Base-by-base conservation (phyloP, 2,329 filamentous ascomycete species). In the Passalora sequoiae region DNA sequence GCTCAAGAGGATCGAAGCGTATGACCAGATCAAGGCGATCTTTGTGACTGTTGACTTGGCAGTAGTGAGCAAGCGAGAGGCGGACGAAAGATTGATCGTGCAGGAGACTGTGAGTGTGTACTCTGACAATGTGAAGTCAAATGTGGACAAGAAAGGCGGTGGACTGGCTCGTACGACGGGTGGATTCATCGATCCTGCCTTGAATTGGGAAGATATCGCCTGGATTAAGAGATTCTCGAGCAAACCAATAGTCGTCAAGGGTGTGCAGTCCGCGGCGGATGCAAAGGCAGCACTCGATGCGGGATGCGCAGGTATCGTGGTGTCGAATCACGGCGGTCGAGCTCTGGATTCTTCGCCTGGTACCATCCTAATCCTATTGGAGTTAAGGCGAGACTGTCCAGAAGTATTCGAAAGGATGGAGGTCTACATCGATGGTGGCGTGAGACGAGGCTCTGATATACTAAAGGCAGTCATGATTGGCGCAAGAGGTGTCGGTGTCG, bases 401-500 rank as follows among this genome's bases (percentile, higher is more conserved):
- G 70, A 77, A 44, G 69, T 85, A 0, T 78, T 84, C 36, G 71
- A 74, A 22, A 66, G 64, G 45, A 70, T 84, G 64, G 77, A 83
- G 50, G 74, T 85, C 0, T 78, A 74, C 42, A 65, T 85, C 5
- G 81, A 86, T 49, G 80, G 81, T 0, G 81, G 82, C 0, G 70
- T 86, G 17, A 70, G 72, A 12, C 66, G 81, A 16, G 82, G 82
- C 0, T 78, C 78, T 0, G 82, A 86, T 56, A 74, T 85, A 2
- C 70, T 86, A 53, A 85, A 85, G 60, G 80, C 80, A 0, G 55
- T 85, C 9, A 80, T 77, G 39, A 65, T 85, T 0, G 81, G 82
- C 0, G 81, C 80, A 0, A 78, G 66, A 45, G 80, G 75, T 0
- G 80, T 69, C 0, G 80, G 80, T 0, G 66, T 85, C 10, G 82